Evolutionary conservation across 192 early-diverging fungal genomes (phyloP), one percentile per base, ranked within the genome.

Genomic region (Coemansia sp.): DNA sequence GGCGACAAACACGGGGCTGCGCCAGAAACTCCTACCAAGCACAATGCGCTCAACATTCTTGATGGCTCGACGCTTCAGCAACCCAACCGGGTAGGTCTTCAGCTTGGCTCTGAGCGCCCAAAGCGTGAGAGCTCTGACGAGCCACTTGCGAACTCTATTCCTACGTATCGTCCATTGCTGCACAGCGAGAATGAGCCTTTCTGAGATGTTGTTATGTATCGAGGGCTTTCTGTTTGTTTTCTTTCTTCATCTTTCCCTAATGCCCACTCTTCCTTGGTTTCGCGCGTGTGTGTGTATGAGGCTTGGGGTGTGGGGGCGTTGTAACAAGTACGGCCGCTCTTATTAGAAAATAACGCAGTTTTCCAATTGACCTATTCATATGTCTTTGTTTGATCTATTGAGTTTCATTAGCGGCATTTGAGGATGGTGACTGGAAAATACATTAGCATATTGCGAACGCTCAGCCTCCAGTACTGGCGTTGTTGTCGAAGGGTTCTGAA

Each of bases 1-100:
- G 14, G 12, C 7, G 57, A 38, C 16, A 59, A 41, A 17, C 57
- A 61, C 16, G 57, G n/a, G 0, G 39, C 40, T 20, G 37, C 49
- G 16, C n/a, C 58, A 12, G 60, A 53, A 43, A 74, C 72, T 39
- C 72, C 72, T 6, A 74, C 72, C 66, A 67, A 17, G 14, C 44
- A 43, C n/a, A 62, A 46, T 16, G 67, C 56, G 40, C 67, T 68
- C 12, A 61, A 13, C 37, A 55, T 59, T 19, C 45, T 61, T 22
- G 69, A 65, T 17, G 64, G 59, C 9, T 22, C 65, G 9, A 80
- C 77, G 1, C 62, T 80, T 32, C 65, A 68, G n/a, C 77, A 75
- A 54, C 77, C 77, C 1, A 22, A 42, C 1, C 77, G 77, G 11
- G 45, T 56, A 10, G 16, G 20, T 54, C 19, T 54, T 3, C 50